Conservation (phyloP, 768 basidiomycete species). For the Sporobolomyces roseus region DNA sequence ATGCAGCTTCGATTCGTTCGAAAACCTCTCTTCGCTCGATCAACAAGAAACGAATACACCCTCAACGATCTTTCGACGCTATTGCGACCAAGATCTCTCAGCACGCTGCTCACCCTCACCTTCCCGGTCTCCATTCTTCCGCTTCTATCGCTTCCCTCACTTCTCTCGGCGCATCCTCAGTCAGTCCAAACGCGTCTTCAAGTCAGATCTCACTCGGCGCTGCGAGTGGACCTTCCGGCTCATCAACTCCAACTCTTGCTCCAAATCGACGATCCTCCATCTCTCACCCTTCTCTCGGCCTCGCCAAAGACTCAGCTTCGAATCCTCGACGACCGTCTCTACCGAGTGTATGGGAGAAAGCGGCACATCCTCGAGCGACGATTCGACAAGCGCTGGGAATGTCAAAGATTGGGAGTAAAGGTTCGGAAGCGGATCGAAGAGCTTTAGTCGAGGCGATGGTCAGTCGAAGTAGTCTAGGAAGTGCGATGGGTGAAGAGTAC, state of each 20-base stretch:
- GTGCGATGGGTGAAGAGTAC: slow-evolving; percentile 8
- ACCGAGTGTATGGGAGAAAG: slow-evolving; percentile 52
- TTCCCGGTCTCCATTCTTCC: slow-evolving; percentile 44
- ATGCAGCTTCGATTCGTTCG: slow-evolving; percentile 47
- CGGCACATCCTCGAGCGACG: slow-evolving; percentile 48
- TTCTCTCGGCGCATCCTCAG: slow-evolving; percentile 47
- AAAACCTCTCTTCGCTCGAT: slow-evolving; percentile 9
- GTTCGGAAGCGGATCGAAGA: slow-evolving; percentile 4
- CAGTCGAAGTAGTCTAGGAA: slow-evolving; percentile 22
- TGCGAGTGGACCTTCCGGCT: not conserved
- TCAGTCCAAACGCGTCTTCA: slow-evolving; percentile 51
- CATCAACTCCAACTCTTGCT: not conserved
- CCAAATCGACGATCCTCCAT: slow-evolving; percentile 16
- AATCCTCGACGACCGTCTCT: slow-evolving; percentile 48
- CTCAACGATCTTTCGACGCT: slow-evolving; percentile 76
- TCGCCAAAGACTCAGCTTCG: not conserved
- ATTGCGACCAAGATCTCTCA: slow-evolving; percentile 55
- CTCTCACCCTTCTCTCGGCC: slow-evolving; percentile 1
- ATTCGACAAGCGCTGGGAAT: slow-evolving; percentile 47
- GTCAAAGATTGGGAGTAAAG: slow-evolving; percentile 10
- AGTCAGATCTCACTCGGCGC: slow-evolving; percentile 52
- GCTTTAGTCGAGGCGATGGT: slow-evolving; percentile 5
- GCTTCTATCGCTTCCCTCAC: slow-evolving; percentile 47
- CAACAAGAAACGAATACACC: slow-evolving; percentile 53
- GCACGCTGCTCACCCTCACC: slow-evolving; percentile 47